phyloP scores from a whole-genome alignment of 371 early-diverging fungal genomes.

The Saksenaea oblongispora region DNA sequence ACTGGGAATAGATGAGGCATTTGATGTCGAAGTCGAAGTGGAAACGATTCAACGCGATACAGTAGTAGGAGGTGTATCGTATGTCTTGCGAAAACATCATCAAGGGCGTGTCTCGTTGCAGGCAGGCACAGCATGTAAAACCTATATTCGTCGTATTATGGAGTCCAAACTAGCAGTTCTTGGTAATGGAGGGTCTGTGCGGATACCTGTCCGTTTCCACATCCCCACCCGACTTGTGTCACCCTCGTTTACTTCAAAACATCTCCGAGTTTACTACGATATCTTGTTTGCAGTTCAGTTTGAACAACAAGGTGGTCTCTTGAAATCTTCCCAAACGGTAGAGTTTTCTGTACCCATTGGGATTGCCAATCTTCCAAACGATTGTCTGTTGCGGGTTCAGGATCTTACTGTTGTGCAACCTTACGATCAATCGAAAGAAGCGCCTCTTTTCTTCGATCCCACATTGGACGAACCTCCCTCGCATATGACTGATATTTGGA shows the following conservation, averaged over 20 bases:
- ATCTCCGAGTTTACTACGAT: slow-evolving; percentile 28
- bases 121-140: slow-evolving; percentile 26
- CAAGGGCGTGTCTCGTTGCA: slow-evolving; percentile 32
- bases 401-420: slow-evolving; percentile 31
- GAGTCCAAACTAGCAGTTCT: slow-evolving; percentile 13
- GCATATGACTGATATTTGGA: slow-evolving; percentile 13
- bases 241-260: slow-evolving; percentile 34
- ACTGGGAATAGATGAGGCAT: slow-evolving; percentile 21
- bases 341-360: slow-evolving; percentile 54
- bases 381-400: slow-evolving; percentile 37
- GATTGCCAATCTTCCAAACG: slow-evolving; percentile 92
- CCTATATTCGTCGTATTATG: slow-evolving; percentile 13
- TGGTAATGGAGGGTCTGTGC: slow-evolving; percentile 15
- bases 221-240: slow-evolving; percentile 38
- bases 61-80: slow-evolving; percentile 15
- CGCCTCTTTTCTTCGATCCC: slow-evolving; percentile 39
- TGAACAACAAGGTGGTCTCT: neutral
- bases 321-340: neutral
- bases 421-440: slow-evolving; percentile 28
- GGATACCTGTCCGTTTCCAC: slow-evolving; percentile 27
- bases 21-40: slow-evolving; percentile 17
- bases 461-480: slow-evolving; percentile 30
- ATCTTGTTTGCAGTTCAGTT: slow-evolving; percentile 13
- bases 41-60: slow-evolving; percentile 22
- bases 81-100: slow-evolving; percentile 24